Evolutionary conservation across 495 filamentous ascomycete species (phyloP).

Genomic region (Aspergillus bridgeri): DNA sequence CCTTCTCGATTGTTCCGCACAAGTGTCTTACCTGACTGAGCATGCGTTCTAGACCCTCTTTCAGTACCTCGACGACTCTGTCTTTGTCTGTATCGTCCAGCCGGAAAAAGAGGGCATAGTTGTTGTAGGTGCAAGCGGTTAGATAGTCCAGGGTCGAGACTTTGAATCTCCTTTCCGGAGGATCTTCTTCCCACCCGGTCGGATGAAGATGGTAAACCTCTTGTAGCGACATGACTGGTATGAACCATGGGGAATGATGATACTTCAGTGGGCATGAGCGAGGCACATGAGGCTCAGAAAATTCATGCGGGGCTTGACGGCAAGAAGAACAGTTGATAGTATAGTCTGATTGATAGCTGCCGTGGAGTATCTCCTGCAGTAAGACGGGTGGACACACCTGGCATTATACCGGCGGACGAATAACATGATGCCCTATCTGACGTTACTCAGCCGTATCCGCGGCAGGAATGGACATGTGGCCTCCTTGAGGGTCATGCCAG

Average conservation of each 20-base stretch:
- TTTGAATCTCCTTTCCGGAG: conserved; percentile 18
- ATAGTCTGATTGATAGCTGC: too few species aligned
- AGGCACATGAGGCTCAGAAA: too few species aligned
- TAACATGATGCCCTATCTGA: too few species aligned
- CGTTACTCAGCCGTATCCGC: too few species aligned
- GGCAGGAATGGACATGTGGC: too few species aligned
- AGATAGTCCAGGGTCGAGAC: conserved; percentile 19
- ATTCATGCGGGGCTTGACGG: too few species aligned
- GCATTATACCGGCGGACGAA: too few species aligned
- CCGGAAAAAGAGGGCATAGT: conserved; percentile 36
- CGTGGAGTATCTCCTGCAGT: too few species aligned
- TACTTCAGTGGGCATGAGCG: background rate
- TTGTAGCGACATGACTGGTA: conserved; percentile 17
- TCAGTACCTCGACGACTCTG: conserved; percentile 20
- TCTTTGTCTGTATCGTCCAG: conserved; percentile 27
- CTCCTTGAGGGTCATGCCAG: too few species aligned
- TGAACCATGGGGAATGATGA: background rate
- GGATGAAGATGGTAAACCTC: conserved; percentile 10
- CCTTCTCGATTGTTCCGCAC: conserved; percentile 38
- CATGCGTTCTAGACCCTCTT: conserved; percentile 33
- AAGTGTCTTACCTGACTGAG: conserved; percentile 41
- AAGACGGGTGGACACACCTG: too few species aligned
- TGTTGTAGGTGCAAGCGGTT: conserved; percentile 9
- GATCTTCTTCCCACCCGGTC: conserved; percentile 15
- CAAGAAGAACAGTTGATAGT: too few species aligned